Evolutionary conservation across 768 basidiomycete species (phyloP).

Genomic region (Mrakia blollopis): DNA sequence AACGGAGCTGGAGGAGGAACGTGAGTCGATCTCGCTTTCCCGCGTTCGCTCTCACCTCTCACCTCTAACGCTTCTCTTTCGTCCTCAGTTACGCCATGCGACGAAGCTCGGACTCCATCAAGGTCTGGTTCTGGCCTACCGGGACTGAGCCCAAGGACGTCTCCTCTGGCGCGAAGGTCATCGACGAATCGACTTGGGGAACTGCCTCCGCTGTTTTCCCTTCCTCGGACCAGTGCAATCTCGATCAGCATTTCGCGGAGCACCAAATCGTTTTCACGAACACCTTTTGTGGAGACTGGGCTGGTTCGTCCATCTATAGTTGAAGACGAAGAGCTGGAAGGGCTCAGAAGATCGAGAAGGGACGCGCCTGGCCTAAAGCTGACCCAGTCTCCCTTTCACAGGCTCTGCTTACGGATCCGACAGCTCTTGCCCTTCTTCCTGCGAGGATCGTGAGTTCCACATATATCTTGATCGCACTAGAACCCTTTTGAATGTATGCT

Average conservation of each 20-base stretch:
- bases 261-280: neutral
- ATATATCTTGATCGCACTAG: too few species aligned
- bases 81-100: neutral
- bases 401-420: neutral
- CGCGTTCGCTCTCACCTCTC: too few species aligned
- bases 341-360: neutral
- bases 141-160: slow-evolving; percentile 1
- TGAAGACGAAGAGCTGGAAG: too few species aligned
- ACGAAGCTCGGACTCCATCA: neutral
- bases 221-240: neutral
- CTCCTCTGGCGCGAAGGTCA: neutral
- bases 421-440: neutral
- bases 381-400: neutral
- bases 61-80: too few species aligned
- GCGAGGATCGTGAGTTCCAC: neutral
- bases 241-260: neutral
- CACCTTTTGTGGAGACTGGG: neutral
- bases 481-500: too few species aligned
- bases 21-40: neutral
- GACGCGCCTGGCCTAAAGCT: neutral
- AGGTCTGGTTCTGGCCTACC: neutral
- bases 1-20: neutral
- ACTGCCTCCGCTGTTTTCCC: neutral
- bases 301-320: neutral
- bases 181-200: neutral